Conservation (phyloP, 2,329 filamentous ascomycete species). For the Dichotomopilus funicola region DNA sequence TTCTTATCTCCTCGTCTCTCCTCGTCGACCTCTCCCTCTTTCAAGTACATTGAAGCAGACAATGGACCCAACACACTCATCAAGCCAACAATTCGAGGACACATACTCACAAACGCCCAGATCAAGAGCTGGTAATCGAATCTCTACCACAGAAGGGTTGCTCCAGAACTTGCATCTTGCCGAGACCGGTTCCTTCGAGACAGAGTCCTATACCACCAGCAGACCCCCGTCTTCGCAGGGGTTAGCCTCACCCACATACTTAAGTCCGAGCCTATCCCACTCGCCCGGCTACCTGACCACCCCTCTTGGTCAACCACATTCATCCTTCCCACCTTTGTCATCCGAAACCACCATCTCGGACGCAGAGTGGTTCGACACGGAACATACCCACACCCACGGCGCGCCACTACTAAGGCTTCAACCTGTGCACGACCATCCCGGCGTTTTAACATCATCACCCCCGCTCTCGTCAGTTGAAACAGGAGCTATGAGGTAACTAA, state of each 20-base stretch:
- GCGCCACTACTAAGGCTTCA: slow-evolving; percentile 31
- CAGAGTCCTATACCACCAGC: slow-evolving; percentile 21
- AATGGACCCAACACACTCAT: slow-evolving; percentile 20
- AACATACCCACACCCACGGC: slow-evolving; percentile 18
- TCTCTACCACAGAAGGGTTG: slow-evolving; percentile 22
- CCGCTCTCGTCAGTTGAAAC: slow-evolving; percentile 19
- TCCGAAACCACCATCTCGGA: slow-evolving; percentile 25
- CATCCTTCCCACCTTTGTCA: slow-evolving; percentile 23
- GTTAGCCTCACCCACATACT: slow-evolving; percentile 21
- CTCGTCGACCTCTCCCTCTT: not conserved
- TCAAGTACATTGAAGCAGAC: not conserved
- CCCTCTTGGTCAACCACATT: slow-evolving; percentile 15
- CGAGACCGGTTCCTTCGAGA: slow-evolving; percentile 21
- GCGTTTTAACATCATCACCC: slow-evolving; percentile 17
- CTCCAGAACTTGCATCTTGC: slow-evolving; percentile 22
- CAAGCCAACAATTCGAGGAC: slow-evolving; percentile 16
- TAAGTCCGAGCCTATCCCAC: slow-evolving; percentile 20
- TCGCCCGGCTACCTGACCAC: slow-evolving; percentile 16
- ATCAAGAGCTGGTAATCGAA: slow-evolving; percentile 20
- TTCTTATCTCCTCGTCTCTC: not conserved
- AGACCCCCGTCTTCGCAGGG: slow-evolving; percentile 19
- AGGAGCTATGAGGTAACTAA: slow-evolving; percentile 27
- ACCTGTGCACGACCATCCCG: slow-evolving; percentile 27
- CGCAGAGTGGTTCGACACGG: slow-evolving; percentile 28
- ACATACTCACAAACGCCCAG: slow-evolving; percentile 26